Conservation (phyloP, 1,139 yeast species). For the Diutina rugosa region DNA sequence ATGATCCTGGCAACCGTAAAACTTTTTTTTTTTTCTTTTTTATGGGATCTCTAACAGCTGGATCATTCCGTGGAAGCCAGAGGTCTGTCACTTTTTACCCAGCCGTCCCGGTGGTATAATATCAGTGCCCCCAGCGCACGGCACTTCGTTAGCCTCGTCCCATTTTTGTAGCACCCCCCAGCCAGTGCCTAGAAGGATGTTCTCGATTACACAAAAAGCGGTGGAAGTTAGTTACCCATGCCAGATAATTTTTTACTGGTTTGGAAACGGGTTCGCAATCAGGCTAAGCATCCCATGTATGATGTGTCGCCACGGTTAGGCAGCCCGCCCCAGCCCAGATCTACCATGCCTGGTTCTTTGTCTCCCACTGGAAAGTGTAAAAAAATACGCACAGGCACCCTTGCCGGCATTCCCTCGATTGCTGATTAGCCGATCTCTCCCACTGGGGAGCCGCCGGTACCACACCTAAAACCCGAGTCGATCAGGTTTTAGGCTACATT, state of each 20-base stretch:
- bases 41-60: no score
- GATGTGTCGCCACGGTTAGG: background rate
- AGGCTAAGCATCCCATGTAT: no score
- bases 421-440: background rate
- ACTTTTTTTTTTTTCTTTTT: no score
- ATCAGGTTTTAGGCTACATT: no score
- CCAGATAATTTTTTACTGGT: background rate
- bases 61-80: no score
- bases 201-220: background rate
- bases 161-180: background rate
- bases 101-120: no score
- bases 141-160: background rate
- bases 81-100: no score
- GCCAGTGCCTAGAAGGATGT: background rate
- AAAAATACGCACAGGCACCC: background rate
- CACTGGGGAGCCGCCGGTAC: background rate
- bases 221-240: background rate
- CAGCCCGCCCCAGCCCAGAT: background rate
- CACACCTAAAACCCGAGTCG: no score
- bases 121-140: no score
- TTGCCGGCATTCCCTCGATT: background rate
- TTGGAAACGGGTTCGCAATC: background rate
- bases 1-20: no score
- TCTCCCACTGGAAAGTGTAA: no score
- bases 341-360: background rate